Evolutionary conservation across 2,329 filamentous ascomycete genomes (phyloP).

Genomic region (Ascochyta lentis): DNA sequence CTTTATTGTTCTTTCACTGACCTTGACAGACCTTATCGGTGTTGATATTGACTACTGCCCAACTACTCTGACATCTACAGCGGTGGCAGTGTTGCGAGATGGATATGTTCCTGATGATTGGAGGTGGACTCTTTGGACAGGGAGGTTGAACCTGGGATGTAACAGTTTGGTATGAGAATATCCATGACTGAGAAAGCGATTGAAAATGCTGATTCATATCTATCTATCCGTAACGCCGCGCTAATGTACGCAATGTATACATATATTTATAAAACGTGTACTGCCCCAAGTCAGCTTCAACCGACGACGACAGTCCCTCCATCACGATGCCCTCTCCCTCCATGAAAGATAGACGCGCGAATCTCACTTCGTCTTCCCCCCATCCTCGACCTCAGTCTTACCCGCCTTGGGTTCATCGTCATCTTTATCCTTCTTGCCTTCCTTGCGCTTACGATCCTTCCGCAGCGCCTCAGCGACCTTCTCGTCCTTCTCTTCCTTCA

Average conservation of each 20-base stretch:
- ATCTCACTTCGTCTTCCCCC: not conserved
- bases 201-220: conserved; percentile 1
- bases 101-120: no score
- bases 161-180: no score
- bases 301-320: no score
- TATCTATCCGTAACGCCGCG: conserved; percentile 15
- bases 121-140: no score
- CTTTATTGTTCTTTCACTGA: no score
- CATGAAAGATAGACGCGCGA: not conserved
- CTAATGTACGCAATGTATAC: conserved; percentile 7
- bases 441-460: conserved; percentile 54
- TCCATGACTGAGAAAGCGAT: not conserved
- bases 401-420: conserved; percentile 24
- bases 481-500: conserved; percentile 72
- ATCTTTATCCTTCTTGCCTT: conserved; percentile 46
- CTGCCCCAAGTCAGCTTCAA: no score
- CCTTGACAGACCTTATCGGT: no score
- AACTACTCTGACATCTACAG: no score
- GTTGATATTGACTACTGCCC: no score
- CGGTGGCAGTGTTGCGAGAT: no score
- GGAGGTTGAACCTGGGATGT: no score
- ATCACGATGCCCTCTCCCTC: no score
- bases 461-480: conserved; percentile 60
- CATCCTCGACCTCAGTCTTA: conserved; percentile 12
- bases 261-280: not conserved